phyloP scores from a whole-genome alignment of 768 basidiomycete species.

The Psilocybe tampanensis region DNA sequence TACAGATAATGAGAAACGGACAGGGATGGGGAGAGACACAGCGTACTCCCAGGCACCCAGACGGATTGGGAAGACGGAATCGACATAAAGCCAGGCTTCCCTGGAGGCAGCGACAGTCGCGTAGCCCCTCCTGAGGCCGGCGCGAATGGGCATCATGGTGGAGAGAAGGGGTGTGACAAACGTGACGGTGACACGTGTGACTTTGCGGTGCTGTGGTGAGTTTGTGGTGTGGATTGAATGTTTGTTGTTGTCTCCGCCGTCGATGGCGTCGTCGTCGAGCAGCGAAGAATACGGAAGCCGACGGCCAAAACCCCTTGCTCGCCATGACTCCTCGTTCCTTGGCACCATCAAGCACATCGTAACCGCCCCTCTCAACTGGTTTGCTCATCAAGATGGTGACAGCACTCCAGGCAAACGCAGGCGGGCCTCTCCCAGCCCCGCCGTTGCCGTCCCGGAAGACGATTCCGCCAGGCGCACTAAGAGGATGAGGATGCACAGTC shows the following conservation, averaged over 20 bases:
- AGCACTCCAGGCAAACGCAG: conserved; percentile 59
- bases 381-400: conserved; percentile 51
- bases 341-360: conserved; percentile 69
- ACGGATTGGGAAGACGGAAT: conserved; percentile 78
- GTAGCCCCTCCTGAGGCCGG: conserved; percentile 13
- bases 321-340: conserved; percentile 60
- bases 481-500: conserved; percentile 56
- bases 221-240: conserved; percentile 1
- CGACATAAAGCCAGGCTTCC: conserved; percentile 70
- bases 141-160: conserved; percentile 15
- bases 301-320: conserved; percentile 41
- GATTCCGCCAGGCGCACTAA: conserved; percentile 38
- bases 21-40: conserved; percentile 2
- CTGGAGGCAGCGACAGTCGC: conserved; percentile 19
- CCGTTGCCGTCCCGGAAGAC: neutral
- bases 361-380: conserved; percentile 64
- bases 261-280: conserved; percentile 36
- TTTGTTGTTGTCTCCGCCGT: conserved; percentile 28
- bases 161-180: conserved; percentile 13
- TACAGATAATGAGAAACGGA: conserved; percentile 27
- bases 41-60: conserved; percentile 76
- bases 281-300: conserved; percentile 27
- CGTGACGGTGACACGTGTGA: conserved; percentile 20
- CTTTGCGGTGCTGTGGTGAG: conserved; percentile 4
- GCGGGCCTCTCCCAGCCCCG: conserved; percentile 34